Conservation (phyloP, 2,329 filamentous ascomycete genomes). For the Didymella sp. region DNA sequence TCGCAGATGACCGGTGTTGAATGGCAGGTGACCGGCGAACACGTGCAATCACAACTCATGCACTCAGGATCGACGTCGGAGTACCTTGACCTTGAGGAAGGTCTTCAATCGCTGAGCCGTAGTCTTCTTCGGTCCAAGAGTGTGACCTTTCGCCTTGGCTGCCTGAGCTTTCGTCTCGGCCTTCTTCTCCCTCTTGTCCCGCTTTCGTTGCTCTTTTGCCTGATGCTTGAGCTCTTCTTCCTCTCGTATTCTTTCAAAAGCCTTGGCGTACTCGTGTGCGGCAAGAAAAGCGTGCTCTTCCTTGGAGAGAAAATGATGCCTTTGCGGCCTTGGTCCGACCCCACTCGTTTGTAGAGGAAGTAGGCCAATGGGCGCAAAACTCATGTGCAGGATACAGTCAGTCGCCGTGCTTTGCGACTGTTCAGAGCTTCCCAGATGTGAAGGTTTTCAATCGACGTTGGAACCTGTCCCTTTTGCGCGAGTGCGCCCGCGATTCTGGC, state of each 20-base stretch:
- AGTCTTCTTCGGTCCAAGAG: constrained; percentile 1
- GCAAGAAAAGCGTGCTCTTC: constrained; percentile 6
- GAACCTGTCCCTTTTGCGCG: constrained; percentile 1
- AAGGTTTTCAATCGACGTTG: not conserved
- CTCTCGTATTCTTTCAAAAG: constrained; percentile 6
- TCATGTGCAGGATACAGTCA: constrained; percentile 3
- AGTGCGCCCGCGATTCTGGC: not conserved
- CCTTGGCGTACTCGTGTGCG: constrained; percentile 2
- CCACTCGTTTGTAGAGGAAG: not conserved
- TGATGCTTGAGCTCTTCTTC: constrained; percentile 5
- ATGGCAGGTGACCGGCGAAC: not conserved
- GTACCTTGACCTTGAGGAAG: constrained; percentile 10
- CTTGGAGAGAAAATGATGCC: not conserved
- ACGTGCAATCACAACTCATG: not conserved
- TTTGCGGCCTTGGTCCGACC: not conserved
- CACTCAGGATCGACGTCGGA: constrained; percentile 5
- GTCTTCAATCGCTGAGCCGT: constrained; percentile 2
- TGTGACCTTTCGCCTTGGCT: not conserved
- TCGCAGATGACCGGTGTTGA: not conserved
- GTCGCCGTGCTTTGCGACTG: not conserved
- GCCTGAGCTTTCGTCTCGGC: constrained; percentile 1
- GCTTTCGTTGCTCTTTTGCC: constrained; percentile 1
- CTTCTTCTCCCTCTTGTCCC: constrained; percentile 4
- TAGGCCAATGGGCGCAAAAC: constrained; percentile 8
- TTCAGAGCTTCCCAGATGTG: not conserved